phyloP scores from a whole-genome alignment of 2,329 filamentous ascomycete species.

The Xylariales sp. region DNA sequence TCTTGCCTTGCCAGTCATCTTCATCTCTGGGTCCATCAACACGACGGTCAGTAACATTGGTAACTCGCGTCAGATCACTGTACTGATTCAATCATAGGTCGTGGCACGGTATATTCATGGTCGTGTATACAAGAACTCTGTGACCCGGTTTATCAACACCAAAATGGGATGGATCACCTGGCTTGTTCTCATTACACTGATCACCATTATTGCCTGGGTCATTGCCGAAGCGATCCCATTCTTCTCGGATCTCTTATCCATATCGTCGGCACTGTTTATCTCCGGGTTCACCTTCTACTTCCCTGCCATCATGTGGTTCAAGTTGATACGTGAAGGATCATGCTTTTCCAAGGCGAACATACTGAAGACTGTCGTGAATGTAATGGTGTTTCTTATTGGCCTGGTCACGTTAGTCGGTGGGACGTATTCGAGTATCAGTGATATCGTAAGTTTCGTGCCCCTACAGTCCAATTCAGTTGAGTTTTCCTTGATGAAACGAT shows the following conservation, averaged over 20 bases:
- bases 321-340: slow-evolving; percentile 25
- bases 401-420: slow-evolving; percentile 26
- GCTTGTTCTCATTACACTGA: slow-evolving; percentile 49
- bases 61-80: no score
- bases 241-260: slow-evolving; percentile 63
- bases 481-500: no score
- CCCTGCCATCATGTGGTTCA: slow-evolving; percentile 30
- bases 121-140: slow-evolving; percentile 25
- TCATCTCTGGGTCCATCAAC: slow-evolving; percentile 62
- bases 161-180: slow-evolving; percentile 38
- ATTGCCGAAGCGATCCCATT: slow-evolving; percentile 70
- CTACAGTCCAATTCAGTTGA: no score
- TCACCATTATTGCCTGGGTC: slow-evolving; percentile 64
- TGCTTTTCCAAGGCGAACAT: slow-evolving; percentile 25
- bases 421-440: slow-evolving; percentile 27
- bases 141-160: slow-evolving; percentile 29
- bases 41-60: no score
- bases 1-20: slow-evolving; percentile 58
- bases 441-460: slow-evolving; percentile 29
- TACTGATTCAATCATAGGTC: no score
- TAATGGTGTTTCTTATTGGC: slow-evolving; percentile 24
- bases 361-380: slow-evolving; percentile 17
- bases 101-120: slow-evolving; percentile 34
- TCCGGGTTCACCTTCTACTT: slow-evolving; percentile 39
- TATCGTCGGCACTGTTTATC: slow-evolving; percentile 46